Base-by-base conservation (phyloP, 2,329 filamentous ascomycete genomes). In the Fusarium sterilihyphosum region DNA sequence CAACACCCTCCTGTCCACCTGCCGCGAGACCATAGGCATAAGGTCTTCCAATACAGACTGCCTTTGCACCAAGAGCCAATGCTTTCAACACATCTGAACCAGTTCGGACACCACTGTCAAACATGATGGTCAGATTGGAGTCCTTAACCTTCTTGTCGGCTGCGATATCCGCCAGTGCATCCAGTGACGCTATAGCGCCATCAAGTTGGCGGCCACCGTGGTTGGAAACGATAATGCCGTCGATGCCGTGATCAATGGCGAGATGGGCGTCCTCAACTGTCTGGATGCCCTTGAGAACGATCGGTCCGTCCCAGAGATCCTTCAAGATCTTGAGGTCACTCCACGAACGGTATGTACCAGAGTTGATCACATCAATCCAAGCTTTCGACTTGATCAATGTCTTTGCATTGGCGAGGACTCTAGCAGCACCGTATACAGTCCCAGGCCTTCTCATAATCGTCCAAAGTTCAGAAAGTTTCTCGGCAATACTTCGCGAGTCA, bases 241-340 rank as follows among this genome's bases (percentile, higher is more conserved):
- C 81, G 22, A 83, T 77, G 4, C 82, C 83, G 44, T 83, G 70
- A 35, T 82, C 75, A 12, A 83, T 79, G 2, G 84, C 84, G 6
- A 81, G 67, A n/a, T 78, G 70, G 18, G 83, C 84, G 61, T 86
- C 84, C 16, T 84, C 81, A 7, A 83, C 82, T 12, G 80, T 83
- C 68, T 83, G 77, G 6, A 86, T 81, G 7, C 84, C 84, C 57
- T 85, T 85, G 44, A 84, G 78, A 18, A 86, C 79, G 29, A 85
- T 82, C 1, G 84, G 83, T 0, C 91, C 90, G 68, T 89, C 85
- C 89, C 91, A 93, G 66, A 91, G 80, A 74, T 87, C 83, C 72
- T 87, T 85, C 70, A 93, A 77, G 54, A 89, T 83, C n/a, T 84
- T 83, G 41, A 93, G 80, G 43, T 93, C 85, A 4, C 90, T 87